Evolutionary conservation across 306 rosid genomes (phyloP), one percentile per base, ranked within the genome.

Genomic region (Casuarina glauca): DNA sequence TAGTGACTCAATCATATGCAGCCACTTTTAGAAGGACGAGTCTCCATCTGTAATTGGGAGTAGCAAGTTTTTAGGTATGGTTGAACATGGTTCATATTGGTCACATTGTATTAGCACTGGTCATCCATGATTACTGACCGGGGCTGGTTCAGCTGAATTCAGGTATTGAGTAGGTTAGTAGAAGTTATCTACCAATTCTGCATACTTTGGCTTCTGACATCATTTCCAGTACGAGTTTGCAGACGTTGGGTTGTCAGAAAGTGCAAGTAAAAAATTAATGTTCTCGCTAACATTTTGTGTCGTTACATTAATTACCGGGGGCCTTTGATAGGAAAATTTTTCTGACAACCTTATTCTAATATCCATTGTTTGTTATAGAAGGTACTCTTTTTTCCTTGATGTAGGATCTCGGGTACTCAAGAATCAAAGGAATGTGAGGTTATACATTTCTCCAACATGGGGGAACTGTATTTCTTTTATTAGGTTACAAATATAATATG

Each of bases 1-100:
- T 66, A 13, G 57, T 49, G 46, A 55, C 46, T 4, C 32, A 45
- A 36, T 36, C 62, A 70, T 50, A 64, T 16, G 1, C 62, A 49
- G 51, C 51, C 17, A 44, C 43, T 39, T 78, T 20, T 36, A 7
- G 42, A 79, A 73, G 64, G 57, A 55, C 49, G 44, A 4, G 66
- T 74, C 4, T 61, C 43, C 15, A 19, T 55, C 38, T 38, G 19
- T 5, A 57, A 66, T 11, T 41, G 49, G 6, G 48, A 12, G 16
- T 41, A 39, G 70, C 49, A 16, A 41, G 26, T 15, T 64, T 64
- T 39, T 16, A 36, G 1, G 7, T 41, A 16, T 39, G 0, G 3
- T 45, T 17, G 49, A 66, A 66, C 26, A 6, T 12, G 0, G 4
- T 57, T 26, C 13, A 39, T 64, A 39, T 64, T 42, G 9, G 20